Evolutionary conservation across 192 early-diverging fungal genomes (phyloP).

Genomic region (Entomortierella parvispora): DNA sequence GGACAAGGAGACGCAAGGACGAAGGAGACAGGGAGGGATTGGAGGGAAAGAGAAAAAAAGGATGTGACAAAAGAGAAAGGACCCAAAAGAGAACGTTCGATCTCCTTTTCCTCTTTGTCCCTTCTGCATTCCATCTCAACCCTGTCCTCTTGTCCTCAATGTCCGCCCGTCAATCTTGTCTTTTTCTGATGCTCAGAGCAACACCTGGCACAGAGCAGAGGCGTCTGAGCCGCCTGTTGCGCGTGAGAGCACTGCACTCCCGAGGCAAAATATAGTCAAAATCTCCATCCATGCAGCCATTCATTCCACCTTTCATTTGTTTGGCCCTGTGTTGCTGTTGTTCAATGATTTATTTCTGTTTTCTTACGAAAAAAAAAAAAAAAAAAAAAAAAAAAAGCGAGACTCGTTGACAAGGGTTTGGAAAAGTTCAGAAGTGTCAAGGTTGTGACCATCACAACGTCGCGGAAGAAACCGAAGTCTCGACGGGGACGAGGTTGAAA

Average conservation of each 20-base stretch:
- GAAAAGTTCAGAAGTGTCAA: slow-evolving; percentile 23
- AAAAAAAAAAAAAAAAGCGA: slow-evolving; percentile 2
- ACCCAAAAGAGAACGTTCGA: neutral
- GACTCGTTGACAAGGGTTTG: neutral
- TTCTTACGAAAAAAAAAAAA: neutral
- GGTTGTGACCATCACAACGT: slow-evolving; percentile 37
- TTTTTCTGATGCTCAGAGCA: too few relatives aligned
- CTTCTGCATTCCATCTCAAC: too few relatives aligned
- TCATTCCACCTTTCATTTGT: too few relatives aligned
- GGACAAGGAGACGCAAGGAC: neutral
- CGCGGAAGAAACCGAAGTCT: slow-evolving; percentile 46
- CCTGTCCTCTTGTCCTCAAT: too few relatives aligned
- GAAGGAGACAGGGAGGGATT: neutral
- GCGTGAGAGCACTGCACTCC: too few relatives aligned
- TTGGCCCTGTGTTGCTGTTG: neutral
- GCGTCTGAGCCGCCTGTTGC: too few relatives aligned
- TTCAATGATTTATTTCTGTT: slow-evolving; percentile 6
- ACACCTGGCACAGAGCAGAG: too few relatives aligned
- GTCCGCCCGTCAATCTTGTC: too few relatives aligned
- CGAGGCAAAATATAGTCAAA: too few relatives aligned
- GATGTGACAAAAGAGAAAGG: neutral
- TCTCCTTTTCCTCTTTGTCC: too few relatives aligned
- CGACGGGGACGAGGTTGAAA: slow-evolving; percentile 49
- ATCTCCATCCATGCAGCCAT: too few relatives aligned
- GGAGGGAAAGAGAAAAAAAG: neutral